Base-by-base conservation (phyloP, 805 yeast species). In the Cyberlindnera mrakii region DNA sequence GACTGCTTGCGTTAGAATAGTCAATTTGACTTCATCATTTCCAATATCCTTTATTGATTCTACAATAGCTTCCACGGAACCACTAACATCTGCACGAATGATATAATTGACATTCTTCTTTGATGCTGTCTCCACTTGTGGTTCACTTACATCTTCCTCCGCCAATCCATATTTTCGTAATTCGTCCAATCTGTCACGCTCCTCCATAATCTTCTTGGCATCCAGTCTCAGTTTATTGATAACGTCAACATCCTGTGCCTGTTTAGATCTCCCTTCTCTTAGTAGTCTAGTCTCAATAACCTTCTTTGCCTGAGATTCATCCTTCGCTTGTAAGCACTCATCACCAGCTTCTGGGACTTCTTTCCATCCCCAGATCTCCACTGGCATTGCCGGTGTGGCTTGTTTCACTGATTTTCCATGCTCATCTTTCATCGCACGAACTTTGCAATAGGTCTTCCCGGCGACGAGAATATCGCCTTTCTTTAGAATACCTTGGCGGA, bases 351-450 rank as follows among this genome's bases (percentile, higher is more conserved):
- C 85, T 0, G 98, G 98, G 31, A 90, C 65, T 30, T 80, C 90
- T 58, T 85, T 89, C 99, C 99, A 93, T 1, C 99, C 99, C 59
- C 86, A 74, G 7, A 93, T 71, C 55, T 88, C 95, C 1, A 87
- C 95, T 0, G 98, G 96, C 8, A 85, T 81, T 0, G 96, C 82
- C 0, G 99, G 98, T 1, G 78, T 77, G 0, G 96, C 97, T 27
- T 61, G 46, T 45, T 78, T 76, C 8, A 88, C 62, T 0, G 70
- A 44, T 49, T 78, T 78, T 4, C 91, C 90, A 44, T 66, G 59
- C 50, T 88, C 96, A 61, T 88, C 85, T 43, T 72, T 74, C 75
- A 93, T 75, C 15, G 82, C 78, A 53, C 82, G 77, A 2, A 91
- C 90, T 58, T 85, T 85, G 63, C 96, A 88, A 68, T 82, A 86